Evolutionary conservation across 2,329 filamentous ascomycete species (phyloP).

Genomic region (Clonostachys byssicola): DNA sequence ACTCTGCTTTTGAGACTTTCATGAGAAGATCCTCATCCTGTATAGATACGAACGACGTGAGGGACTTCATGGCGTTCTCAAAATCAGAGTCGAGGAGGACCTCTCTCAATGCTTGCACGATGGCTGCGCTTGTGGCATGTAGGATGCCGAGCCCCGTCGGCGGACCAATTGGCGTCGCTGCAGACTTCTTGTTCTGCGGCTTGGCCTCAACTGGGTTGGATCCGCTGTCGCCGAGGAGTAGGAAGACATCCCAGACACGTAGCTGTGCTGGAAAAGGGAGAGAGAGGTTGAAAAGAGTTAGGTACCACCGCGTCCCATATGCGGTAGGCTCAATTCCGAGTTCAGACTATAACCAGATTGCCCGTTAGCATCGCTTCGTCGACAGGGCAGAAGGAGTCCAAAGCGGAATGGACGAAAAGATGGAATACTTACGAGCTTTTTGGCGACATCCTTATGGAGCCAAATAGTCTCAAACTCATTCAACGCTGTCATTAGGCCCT

Average conservation of each 20-base stretch:
- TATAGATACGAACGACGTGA: constrained; percentile 91
- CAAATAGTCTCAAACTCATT: constrained; percentile 81
- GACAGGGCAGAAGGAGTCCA: not conserved
- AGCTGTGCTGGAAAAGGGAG: constrained; percentile 93
- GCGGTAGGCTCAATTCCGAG: constrained; percentile 80
- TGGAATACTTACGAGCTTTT: constrained; percentile 64
- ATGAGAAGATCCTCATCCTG: constrained; percentile 92
- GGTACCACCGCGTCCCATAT: constrained; percentile 96
- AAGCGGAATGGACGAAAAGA: not conserved
- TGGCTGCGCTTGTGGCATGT: constrained; percentile 82
- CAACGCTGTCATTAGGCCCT: constrained; percentile 80
- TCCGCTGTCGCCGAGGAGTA: constrained; percentile 68
- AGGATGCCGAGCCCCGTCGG: constrained; percentile 71
- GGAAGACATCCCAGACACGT: constrained; percentile 96
- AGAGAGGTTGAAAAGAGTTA: constrained; percentile 95
- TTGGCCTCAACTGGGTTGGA: constrained; percentile 5
- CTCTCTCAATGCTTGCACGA: constrained; percentile 86
- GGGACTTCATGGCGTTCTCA: constrained; percentile 94
- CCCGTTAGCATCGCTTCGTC: not conserved
- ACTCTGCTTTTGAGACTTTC: constrained; percentile 84
- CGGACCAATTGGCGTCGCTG: constrained; percentile 3
- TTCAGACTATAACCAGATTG: constrained; percentile 51
- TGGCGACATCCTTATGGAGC: constrained; percentile 77
- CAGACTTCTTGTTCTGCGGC: constrained; percentile 3
- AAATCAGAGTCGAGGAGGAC: constrained; percentile 91